Percentiles rank a stretch among this genome's conserved stretches.
Evolutionary conservation across 164 flowering plant species (phyloP).

Genomic region (Euptelea pleiosperma): DNA sequence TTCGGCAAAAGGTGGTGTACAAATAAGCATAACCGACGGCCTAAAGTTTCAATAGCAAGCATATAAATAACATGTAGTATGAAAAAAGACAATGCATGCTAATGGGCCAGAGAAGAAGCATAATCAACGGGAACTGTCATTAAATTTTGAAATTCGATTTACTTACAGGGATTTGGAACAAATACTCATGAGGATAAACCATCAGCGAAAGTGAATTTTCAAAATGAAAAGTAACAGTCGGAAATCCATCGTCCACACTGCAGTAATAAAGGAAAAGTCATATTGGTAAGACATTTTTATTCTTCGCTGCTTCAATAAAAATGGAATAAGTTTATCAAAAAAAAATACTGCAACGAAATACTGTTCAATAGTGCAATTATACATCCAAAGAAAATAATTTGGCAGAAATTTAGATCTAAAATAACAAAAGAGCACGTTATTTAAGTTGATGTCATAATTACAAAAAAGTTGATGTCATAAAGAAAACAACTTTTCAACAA

Average conservation of each 20-base stretch:
- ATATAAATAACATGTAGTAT: too few species aligned
- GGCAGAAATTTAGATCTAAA: too few species aligned
- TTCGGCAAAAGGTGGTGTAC: too few species aligned
- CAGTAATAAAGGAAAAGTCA: constrained; percentile 11
- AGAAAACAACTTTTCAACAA: too few species aligned
- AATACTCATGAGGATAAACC: constrained; percentile 76
- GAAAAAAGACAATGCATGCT: too few species aligned
- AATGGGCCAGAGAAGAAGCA: background rate
- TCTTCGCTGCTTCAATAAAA: background rate
- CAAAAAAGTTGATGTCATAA: too few species aligned
- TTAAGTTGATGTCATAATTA: too few species aligned
- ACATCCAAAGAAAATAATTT: background rate
- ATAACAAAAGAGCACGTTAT: too few species aligned
- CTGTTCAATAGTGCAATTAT: background rate
- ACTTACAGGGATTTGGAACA: constrained; percentile 59
- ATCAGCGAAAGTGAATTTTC: constrained; percentile 46
- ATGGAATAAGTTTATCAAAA: background rate
- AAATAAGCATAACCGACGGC: too few species aligned
- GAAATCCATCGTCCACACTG: constrained; percentile 83
- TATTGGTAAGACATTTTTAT: background rate
- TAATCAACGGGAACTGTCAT: background rate
- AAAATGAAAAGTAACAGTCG: constrained; percentile 60
- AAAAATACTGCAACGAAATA: background rate
- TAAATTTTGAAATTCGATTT: background rate
- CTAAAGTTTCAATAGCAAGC: too few species aligned